Base-by-base conservation (phyloP, 331 rosid species). In the Telfairia occidentalis region DNA sequence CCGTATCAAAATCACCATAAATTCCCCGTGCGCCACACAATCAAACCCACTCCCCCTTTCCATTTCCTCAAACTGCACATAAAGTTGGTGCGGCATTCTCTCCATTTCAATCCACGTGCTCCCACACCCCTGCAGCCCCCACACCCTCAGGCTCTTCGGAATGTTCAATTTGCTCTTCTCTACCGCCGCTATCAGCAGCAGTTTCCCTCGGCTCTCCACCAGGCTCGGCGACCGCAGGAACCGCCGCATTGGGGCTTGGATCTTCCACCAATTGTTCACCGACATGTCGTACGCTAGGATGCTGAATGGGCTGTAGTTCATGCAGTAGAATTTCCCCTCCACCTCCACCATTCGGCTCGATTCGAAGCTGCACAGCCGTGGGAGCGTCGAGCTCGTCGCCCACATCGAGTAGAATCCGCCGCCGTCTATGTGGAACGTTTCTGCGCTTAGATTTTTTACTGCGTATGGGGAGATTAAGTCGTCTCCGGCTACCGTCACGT, bases 401-500 rank as follows among this genome's bases (percentile, higher is more conserved):
- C 99, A 95, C 1, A 92, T 52, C 19, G 97, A 95, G 49, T 85
- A 95, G 72, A 86, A 88, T 38, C 99, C 99, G 12, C 96, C 82
- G 12, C 82, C 88, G 52, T 95, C 99, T 0, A 95, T 85, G 54
- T 95, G 97, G 46, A 95, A 92, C 80, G 84, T 88, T 64, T 95
- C 97, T 1, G 97, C 90, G 0, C 92, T 90, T 3, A 95, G 48
- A 78, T 90, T 95, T 67, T 92, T 95, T 0, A 95, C 99, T 0
- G 97, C 99, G 52, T 86, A 92, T 0, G 97, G 99, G 6, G 99
- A 92, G 19, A 92, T 95, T 90, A 95, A 79, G 82, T 95, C 99
- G 60, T 95, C 99, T 0, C 99, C 99, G 0, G 97, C 97, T 5
- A 90, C 81, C 0, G 92, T 87, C 1, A 90, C 89, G 65, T 90